Percentiles rank a stretch among this genome's conserved stretches.
Evolutionary conservation across 352 stramenopile species (phyloP).

Genomic region (Hyaloperonospora brassicae): DNA sequence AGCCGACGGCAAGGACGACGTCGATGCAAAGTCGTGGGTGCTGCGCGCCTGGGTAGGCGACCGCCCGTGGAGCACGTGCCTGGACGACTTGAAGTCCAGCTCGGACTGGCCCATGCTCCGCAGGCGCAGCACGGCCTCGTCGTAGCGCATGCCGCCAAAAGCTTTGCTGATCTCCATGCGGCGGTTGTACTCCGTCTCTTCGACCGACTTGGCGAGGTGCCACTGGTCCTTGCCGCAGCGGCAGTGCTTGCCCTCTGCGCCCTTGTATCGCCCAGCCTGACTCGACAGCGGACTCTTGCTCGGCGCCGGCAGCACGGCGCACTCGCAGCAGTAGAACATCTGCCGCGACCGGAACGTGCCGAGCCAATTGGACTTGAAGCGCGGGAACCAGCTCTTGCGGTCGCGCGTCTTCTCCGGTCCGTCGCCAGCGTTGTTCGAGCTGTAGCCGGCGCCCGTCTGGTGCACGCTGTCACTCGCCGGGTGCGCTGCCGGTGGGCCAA

Average conservation of each 20-base stretch:
- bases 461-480: conserved; percentile 33
- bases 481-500: neutral
- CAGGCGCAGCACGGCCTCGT: conserved; percentile 62
- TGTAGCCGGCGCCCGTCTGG: conserved; percentile 54
- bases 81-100: conserved; percentile 40
- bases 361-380: conserved; percentile 86
- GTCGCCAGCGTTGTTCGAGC: conserved; percentile 68
- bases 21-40: conserved; percentile 10
- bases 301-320: conserved; percentile 39
- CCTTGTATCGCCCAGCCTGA: conserved; percentile 56
- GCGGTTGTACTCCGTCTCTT: conserved; percentile 78
- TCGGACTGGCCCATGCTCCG: conserved; percentile 52
- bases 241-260: conserved; percentile 75
- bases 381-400: conserved; percentile 81
- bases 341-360: conserved; percentile 81
- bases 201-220: conserved; percentile 73
- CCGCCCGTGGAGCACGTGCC: conserved; percentile 30
- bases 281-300: conserved; percentile 17
- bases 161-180: conserved; percentile 80
- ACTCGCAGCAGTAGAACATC: conserved; percentile 83
- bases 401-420: conserved; percentile 82
- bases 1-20: conserved; percentile 7
- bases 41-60: conserved; percentile 19
- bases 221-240: conserved; percentile 73
- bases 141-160: conserved; percentile 72